Evolutionary conservation across 768 basidiomycete species (phyloP).

Genomic region (Phlebiopsis flavidoalba): DNA sequence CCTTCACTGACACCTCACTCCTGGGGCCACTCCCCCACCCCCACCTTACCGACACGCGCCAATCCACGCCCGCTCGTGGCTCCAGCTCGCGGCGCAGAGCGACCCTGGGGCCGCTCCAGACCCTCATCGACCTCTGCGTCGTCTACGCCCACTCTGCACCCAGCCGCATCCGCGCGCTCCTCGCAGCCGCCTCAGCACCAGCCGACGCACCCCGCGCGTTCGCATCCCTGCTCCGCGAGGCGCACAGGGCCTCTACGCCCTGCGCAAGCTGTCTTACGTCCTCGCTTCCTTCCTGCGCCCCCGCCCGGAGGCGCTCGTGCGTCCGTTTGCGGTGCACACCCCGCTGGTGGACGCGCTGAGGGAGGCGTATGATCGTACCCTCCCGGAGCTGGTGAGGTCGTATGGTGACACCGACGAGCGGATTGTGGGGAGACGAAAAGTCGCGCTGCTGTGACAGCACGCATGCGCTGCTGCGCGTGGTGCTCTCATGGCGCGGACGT

Average conservation of each 20-base stretch:
- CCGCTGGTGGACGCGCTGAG: slow-evolving; percentile 55
- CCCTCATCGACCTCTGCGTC: slow-evolving; percentile 60
- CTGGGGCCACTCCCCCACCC: too few species aligned
- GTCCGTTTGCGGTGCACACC: slow-evolving; percentile 44
- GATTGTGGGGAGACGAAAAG: slow-evolving; percentile 71
- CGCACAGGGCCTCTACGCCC: slow-evolving; percentile 49
- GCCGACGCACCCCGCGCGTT: too few species aligned
- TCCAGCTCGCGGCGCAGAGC: too few species aligned
- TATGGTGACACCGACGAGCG: slow-evolving; percentile 58
- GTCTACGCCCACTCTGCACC: slow-evolving; percentile 43
- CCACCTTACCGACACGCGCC: too few species aligned
- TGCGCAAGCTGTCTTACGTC: slow-evolving; percentile 60
- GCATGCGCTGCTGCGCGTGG: slow-evolving; percentile 52
- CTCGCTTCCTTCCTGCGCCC: slow-evolving; percentile 49
- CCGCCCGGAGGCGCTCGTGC: slow-evolving; percentile 42
- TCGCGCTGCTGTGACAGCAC: slow-evolving; percentile 65
- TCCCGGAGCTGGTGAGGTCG: slow-evolving; percentile 56
- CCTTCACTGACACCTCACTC: too few species aligned
- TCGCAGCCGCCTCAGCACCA: slow-evolving; percentile 35
- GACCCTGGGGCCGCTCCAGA: too few species aligned
- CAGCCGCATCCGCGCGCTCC: slow-evolving; percentile 40
- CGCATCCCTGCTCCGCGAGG: slow-evolving; percentile 38
- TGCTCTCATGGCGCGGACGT: too few species aligned
- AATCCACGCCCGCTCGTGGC: too few species aligned
- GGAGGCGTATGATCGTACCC: slow-evolving; percentile 52